Conservation (phyloP, 164 flowering plant species). For the Hamamelis virginiana region DNA sequence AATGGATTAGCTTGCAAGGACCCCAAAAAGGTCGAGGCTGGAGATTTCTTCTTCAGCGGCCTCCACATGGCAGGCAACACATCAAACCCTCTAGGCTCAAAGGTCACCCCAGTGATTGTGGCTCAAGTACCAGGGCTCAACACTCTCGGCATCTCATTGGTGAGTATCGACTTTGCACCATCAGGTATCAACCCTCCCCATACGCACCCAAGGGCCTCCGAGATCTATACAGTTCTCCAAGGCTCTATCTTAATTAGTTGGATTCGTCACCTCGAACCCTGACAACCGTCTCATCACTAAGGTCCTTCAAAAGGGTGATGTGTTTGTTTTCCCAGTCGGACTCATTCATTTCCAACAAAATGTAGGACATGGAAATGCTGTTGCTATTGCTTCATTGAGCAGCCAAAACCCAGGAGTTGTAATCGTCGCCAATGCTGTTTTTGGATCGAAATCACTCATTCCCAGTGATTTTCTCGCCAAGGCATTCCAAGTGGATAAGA, state of each 20-base stretch:
- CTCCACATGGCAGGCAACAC: conserved; percentile 14
- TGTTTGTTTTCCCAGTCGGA: conserved; percentile 15
- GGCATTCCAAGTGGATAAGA: conserved; percentile 12
- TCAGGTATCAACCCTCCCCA: conserved; percentile 17
- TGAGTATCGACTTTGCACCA: conserved; percentile 13
- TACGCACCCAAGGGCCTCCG: conserved; percentile 15
- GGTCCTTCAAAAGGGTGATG: conserved; percentile 16
- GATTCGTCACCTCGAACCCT: conserved; percentile 13
- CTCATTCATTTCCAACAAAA: conserved; percentile 3
- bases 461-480: conserved; percentile 6
- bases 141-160: conserved; percentile 17
- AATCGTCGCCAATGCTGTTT: conserved; percentile 5
- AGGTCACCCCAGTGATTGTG: conserved; percentile 8
- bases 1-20: conserved; percentile 17
- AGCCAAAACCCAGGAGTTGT: conserved; percentile 4
- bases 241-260: conserved; percentile 6
- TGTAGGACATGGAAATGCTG: conserved; percentile 4
- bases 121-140: conserved; percentile 15
- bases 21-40: not conserved
- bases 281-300: conserved; percentile 14
- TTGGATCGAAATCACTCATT: conserved; percentile 9
- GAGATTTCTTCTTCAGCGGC: conserved; percentile 12
- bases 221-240: conserved; percentile 6
- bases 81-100: conserved; percentile 4
- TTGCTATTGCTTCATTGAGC: conserved; percentile 3